Percentiles rank a stretch among this genome's conserved stretches.
Conservation (phyloP, 1,139 yeast species). For the Diutina neorugosa region DNA sequence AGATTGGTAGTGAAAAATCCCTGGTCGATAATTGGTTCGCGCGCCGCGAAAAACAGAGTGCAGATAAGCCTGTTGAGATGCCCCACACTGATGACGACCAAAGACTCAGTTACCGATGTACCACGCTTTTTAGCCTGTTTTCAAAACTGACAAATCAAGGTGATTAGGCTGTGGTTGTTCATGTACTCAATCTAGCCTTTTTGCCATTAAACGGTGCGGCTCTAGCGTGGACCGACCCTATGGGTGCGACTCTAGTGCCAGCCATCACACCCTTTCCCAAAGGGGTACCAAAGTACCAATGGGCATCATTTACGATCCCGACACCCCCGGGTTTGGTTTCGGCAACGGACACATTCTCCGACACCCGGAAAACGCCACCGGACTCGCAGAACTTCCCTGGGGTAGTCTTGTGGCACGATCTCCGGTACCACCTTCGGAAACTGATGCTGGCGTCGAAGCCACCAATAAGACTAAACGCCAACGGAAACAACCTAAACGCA, state of each 20-base stretch:
- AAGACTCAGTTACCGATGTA: too few relatives aligned
- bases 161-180: too few relatives aligned
- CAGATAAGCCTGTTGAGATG: neutral
- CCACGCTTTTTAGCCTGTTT: too few relatives aligned
- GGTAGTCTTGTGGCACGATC: neutral
- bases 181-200: too few relatives aligned
- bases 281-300: neutral
- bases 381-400: neutral
- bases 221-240: too few relatives aligned
- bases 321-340: neutral
- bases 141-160: too few relatives aligned
- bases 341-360: neutral
- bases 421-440: neutral
- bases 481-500: conserved; percentile 1
- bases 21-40: neutral
- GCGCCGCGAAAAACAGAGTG: neutral
- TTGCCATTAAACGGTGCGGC: too few relatives aligned
- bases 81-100: too few relatives aligned
- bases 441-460: neutral
- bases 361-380: neutral
- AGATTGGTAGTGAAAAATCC: neutral
- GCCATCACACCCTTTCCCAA: too few relatives aligned
- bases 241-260: too few relatives aligned
- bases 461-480: neutral
- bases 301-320: neutral